Percentiles rank a stretch among this genome's conserved stretches.
Conservation (phyloP, 1,284 basidiomycete genomes). For the Pulchroboletus neoregius region DNA sequence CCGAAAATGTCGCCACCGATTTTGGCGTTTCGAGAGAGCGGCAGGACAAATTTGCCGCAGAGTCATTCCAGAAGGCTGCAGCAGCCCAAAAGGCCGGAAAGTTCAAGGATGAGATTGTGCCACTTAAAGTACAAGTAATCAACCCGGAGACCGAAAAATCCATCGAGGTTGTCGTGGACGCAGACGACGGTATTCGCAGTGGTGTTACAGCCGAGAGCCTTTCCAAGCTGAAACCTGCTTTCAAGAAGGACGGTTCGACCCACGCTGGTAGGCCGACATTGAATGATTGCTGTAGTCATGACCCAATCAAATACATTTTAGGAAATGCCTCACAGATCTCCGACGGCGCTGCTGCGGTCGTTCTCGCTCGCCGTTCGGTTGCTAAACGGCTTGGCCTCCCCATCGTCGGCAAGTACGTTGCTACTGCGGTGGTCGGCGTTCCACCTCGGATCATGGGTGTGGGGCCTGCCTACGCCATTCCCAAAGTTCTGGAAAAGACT, state of each 20-base stretch:
- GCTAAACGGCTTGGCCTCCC: conserved; percentile 89
- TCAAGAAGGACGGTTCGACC: conserved; percentile 84
- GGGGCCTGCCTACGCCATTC: conserved; percentile 90
- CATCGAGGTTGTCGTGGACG: conserved; percentile 74
- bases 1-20: conserved; percentile 89
- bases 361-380: conserved; percentile 82
- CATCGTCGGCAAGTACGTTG: conserved; percentile 90
- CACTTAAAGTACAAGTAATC: conserved; percentile 69
- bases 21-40: conserved; percentile 69
- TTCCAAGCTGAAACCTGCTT: conserved; percentile 91
- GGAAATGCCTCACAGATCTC: conserved; percentile 93
- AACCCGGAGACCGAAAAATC: conserved; percentile 87
- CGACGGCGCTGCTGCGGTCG: conserved; percentile 95
- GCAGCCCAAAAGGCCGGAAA: conserved; percentile 87
- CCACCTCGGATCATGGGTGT: conserved; percentile 89
- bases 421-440: conserved; percentile 76
- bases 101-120: conserved; percentile 91
- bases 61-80: conserved; percentile 84
- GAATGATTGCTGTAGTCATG: background rate
- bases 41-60: conserved; percentile 86
- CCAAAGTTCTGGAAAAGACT: conserved; percentile 68
- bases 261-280: conserved; percentile 65
- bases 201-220: conserved; percentile 89
- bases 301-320: conserved; percentile 20
- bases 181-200: conserved; percentile 89